Conservation (phyloP, 2,329 filamentous ascomycete genomes). For the Corniculantispora saksenae region DNA sequence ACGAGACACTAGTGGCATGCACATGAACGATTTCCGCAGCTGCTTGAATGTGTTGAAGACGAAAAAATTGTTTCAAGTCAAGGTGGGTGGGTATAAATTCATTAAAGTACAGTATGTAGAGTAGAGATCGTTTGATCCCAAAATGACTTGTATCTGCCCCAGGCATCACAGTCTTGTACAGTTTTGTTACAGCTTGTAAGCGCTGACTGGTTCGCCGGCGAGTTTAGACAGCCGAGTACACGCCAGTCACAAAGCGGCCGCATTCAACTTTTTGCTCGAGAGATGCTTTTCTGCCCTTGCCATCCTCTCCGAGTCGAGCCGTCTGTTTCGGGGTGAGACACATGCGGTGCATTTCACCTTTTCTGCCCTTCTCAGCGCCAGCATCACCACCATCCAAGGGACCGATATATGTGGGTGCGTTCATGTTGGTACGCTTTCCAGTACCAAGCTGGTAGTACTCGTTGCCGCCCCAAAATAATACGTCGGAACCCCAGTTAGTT, state of each 20-base stretch:
- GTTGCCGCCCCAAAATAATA: slow-evolving; percentile 93
- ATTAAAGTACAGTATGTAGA: slow-evolving; percentile 8
- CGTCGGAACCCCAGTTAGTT: slow-evolving; percentile 85
- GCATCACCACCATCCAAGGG: slow-evolving; percentile 65
- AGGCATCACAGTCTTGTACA: slow-evolving; percentile 11
- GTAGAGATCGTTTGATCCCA: neutral
- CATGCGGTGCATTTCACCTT: slow-evolving; percentile 69
- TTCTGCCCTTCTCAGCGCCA: slow-evolving; percentile 61
- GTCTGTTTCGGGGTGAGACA: slow-evolving; percentile 77
- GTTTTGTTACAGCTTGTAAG: neutral
- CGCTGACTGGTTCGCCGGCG: neutral
- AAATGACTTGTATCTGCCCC: neutral
- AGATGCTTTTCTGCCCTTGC: slow-evolving; percentile 66
- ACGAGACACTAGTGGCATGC: neutral
- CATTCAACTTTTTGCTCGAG: slow-evolving; percentile 89
- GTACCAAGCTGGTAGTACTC: slow-evolving; percentile 92
- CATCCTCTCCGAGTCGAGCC: slow-evolving; percentile 61
- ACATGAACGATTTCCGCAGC: neutral
- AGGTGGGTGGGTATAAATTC: slow-evolving; percentile 7
- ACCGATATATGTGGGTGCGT: slow-evolving; percentile 74
- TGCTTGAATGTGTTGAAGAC: neutral
- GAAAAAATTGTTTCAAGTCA: neutral
- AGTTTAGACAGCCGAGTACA: slow-evolving; percentile 68
- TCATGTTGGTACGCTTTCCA: slow-evolving; percentile 80
- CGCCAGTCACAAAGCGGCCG: slow-evolving; percentile 76